These are phyloP conservation scores for Trichoderma endophyticum DNA, from an alignment of 2,329 filamentous ascomycete species.

Conservation along the genomic window DNA sequence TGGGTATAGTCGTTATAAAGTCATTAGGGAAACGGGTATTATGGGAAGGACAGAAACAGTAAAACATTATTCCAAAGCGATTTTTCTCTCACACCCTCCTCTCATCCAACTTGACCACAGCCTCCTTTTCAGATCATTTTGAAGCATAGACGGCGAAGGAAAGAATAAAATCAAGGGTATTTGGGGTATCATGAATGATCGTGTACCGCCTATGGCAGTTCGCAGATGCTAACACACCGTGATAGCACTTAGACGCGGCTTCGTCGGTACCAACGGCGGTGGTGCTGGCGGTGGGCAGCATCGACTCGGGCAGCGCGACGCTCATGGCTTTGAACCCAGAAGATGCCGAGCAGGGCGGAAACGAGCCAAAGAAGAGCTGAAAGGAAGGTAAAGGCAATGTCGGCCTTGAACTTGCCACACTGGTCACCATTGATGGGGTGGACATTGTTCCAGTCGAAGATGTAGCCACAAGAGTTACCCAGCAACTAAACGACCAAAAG, in stretches of 20 bases:
- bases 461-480: slow-evolving; percentile 49
- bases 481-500: slow-evolving; percentile 33
- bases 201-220: background rate
- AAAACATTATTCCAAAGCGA: background rate
- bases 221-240: background rate
- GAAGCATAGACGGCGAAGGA: background rate
- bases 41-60: background rate
- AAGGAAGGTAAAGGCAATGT: slow-evolving; percentile 69
- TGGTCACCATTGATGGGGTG: slow-evolving; percentile 42
- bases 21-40: background rate
- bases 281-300: slow-evolving; percentile 32
- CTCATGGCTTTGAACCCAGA: slow-evolving; percentile 48
- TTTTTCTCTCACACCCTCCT: background rate
- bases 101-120: background rate
- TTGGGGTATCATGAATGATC: background rate
- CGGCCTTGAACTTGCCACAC: slow-evolving; percentile 68
- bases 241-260: slow-evolving; percentile 38
- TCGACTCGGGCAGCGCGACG: slow-evolving; percentile 35
- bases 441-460: slow-evolving; percentile 61
- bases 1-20: slow-evolving; percentile 9
- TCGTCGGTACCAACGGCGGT: slow-evolving; percentile 43
- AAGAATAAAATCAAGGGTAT: background rate
- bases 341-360: slow-evolving; percentile 56
- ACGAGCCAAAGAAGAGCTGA: slow-evolving; percentile 69
- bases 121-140: background rate